Conservation (phyloP, 148 eudicot species). For the Rhododendron griersonianum region DNA sequence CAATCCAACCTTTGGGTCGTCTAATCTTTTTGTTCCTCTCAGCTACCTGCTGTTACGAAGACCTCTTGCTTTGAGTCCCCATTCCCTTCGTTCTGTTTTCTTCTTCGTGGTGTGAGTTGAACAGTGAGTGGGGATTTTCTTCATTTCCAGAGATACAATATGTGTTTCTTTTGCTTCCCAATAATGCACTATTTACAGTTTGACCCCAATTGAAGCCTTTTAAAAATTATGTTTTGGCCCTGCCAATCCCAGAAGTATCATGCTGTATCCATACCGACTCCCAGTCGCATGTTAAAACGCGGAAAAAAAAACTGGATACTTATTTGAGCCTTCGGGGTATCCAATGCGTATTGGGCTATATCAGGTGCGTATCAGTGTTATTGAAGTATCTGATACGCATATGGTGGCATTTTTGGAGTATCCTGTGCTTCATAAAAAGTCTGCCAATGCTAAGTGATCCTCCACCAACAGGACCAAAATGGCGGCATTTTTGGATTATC, state of each 20-base stretch:
- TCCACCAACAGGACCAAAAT: neutral
- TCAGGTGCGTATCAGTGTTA: too few relatives aligned
- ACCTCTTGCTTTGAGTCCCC: neutral
- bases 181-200: neutral
- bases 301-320: neutral
- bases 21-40: neutral
- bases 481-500: neutral
- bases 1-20: neutral
- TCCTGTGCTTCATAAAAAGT: neutral
- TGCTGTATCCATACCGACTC: neutral
- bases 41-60: neutral
- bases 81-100: neutral
- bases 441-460: neutral
- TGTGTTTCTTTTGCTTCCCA: neutral
- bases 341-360: neutral
- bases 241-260: neutral
- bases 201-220: neutral
- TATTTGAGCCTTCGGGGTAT: neutral
- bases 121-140: neutral
- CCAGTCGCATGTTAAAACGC: neutral
- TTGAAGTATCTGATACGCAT: neutral
- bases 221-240: neutral
- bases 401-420: neutral
- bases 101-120: neutral
- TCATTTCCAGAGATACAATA: neutral